phyloP scores from a whole-genome alignment of 1,284 basidiomycete species.

The Austroboletus novae-zelandiae region DNA sequence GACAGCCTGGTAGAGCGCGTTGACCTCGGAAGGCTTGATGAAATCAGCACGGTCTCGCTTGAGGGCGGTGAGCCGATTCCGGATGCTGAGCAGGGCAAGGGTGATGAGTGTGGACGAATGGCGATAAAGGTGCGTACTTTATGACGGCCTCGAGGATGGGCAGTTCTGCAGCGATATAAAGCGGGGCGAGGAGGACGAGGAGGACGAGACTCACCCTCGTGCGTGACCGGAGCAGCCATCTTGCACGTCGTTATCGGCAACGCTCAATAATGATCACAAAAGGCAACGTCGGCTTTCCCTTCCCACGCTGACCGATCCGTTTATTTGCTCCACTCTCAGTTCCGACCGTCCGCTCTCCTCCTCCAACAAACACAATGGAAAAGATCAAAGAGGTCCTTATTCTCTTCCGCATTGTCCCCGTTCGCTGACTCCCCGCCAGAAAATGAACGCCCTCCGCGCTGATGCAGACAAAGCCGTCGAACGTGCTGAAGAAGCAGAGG shows the following conservation, averaged over 20 bases:
- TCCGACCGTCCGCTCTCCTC: slow-evolving; percentile 7
- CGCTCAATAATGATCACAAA: slow-evolving; percentile 30
- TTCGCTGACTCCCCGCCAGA: slow-evolving; percentile 41
- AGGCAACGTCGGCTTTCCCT: slow-evolving; percentile 23
- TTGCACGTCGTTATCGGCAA: neutral
- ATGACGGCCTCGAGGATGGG: slow-evolving; percentile 95
- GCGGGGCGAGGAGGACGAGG: neutral
- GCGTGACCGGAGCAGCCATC: slow-evolving; percentile 68
- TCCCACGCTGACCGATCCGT: slow-evolving; percentile 24
- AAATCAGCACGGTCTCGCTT: slow-evolving; percentile 88
- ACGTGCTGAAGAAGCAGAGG: slow-evolving; percentile 85
- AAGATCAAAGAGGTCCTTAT: slow-evolving; percentile 64
- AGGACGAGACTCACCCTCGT: slow-evolving; percentile 56
- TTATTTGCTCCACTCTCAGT: slow-evolving; percentile 21
- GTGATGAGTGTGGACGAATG: slow-evolving; percentile 18
- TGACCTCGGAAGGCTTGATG: slow-evolving; percentile 92
- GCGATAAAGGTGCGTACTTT: slow-evolving; percentile 54
- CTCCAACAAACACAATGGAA: slow-evolving; percentile 51
- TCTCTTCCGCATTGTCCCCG: neutral
- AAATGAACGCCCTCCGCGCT: slow-evolving; percentile 68
- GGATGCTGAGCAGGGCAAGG: slow-evolving; percentile 60
- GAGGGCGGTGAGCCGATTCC: slow-evolving; percentile 84
- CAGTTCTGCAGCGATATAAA: slow-evolving; percentile 57
- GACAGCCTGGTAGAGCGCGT: slow-evolving; percentile 89
- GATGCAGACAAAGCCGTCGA: slow-evolving; percentile 84